Evolutionary conservation across 1,284 basidiomycete species (phyloP).

Genomic region (Polyporus tsugae): DNA sequence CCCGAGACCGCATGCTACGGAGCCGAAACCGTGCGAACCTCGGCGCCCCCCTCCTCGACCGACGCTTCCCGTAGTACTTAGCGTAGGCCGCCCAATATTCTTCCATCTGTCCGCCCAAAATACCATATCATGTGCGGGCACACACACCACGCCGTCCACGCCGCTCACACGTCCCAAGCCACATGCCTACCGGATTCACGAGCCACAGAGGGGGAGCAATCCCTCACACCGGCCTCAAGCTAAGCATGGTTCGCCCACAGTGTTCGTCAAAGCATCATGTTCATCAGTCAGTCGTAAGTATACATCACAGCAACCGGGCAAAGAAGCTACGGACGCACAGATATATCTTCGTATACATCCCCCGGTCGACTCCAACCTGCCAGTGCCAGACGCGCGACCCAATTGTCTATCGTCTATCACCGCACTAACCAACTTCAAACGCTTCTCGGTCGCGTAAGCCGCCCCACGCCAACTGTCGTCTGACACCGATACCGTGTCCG

Average conservation of each 20-base stretch:
- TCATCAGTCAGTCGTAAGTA: background rate
- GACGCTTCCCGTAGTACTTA: background rate
- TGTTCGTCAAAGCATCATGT: slow-evolving; percentile 1
- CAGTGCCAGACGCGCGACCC: slow-evolving; percentile 1
- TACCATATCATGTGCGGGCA: background rate
- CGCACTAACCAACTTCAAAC: slow-evolving; percentile 4
- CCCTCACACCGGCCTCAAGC: background rate
- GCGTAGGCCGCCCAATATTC: background rate
- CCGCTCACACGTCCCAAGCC: background rate
- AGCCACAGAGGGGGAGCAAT: background rate
- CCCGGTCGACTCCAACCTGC: background rate
- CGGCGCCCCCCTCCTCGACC: background rate
- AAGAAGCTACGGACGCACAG: slow-evolving; percentile 2
- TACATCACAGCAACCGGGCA: background rate
- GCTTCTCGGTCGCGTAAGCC: slow-evolving; percentile 1
- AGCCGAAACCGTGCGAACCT: slow-evolving; percentile 28
- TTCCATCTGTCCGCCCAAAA: slow-evolving; percentile 1
- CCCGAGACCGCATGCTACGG: slow-evolving; percentile 33
- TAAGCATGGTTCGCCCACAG: background rate
- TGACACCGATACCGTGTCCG: background rate
- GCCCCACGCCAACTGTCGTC: slow-evolving; percentile 5
- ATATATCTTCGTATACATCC: background rate
- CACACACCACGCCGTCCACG: background rate
- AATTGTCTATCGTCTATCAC: background rate
- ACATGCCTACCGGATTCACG: background rate